Conservation (phyloP, 164 flowering plant species). For the Tetrastigma voinierianum region DNA sequence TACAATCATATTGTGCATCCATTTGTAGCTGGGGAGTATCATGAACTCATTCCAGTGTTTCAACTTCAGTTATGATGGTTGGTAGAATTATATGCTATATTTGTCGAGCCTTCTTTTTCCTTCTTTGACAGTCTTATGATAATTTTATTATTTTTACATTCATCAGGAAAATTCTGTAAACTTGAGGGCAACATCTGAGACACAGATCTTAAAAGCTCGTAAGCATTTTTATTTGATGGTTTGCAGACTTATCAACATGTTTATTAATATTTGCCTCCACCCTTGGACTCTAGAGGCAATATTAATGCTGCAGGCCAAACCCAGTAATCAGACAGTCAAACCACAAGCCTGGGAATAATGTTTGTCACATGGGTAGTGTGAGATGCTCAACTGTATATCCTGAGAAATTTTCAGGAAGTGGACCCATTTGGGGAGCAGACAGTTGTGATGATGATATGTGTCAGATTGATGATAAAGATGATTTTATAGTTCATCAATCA, state of each 20-base stretch:
- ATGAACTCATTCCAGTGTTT: slow-evolving; percentile 15
- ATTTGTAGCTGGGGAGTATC: slow-evolving; percentile 33
- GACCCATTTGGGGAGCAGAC: slow-evolving; percentile 17
- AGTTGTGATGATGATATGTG: slow-evolving; percentile 42
- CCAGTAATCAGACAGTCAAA: slow-evolving; percentile 26
- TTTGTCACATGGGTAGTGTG: slow-evolving; percentile 28
- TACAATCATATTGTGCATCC: slow-evolving; percentile 38
- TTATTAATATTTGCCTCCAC: background rate
- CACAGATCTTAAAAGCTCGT: slow-evolving; percentile 45
- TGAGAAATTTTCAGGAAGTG: slow-evolving; percentile 17
- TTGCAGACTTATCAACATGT: slow-evolving; percentile 1
- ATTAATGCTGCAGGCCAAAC: slow-evolving; percentile 43
- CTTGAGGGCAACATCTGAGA: slow-evolving; percentile 24
- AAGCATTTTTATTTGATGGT: slow-evolving; percentile 24
- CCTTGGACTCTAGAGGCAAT: slow-evolving; percentile 9
- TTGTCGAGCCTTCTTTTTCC: background rate
- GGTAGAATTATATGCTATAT: background rate
- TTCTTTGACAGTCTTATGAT: slow-evolving; percentile 7
- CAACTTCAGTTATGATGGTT: slow-evolving; percentile 26
- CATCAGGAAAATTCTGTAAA: slow-evolving; percentile 48
- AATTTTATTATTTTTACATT: slow-evolving; percentile 6
- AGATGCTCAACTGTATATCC: slow-evolving; percentile 17
- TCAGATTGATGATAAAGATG: slow-evolving; percentile 36
- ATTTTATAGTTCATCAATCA: slow-evolving; percentile 24
- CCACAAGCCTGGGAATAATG: slow-evolving; percentile 10